A percentile compares a stretch with the other conserved stretches of the same genome.
phyloP scores from a whole-genome alignment of 495 filamentous ascomycete species.

The Penicillium crystallinum region DNA sequence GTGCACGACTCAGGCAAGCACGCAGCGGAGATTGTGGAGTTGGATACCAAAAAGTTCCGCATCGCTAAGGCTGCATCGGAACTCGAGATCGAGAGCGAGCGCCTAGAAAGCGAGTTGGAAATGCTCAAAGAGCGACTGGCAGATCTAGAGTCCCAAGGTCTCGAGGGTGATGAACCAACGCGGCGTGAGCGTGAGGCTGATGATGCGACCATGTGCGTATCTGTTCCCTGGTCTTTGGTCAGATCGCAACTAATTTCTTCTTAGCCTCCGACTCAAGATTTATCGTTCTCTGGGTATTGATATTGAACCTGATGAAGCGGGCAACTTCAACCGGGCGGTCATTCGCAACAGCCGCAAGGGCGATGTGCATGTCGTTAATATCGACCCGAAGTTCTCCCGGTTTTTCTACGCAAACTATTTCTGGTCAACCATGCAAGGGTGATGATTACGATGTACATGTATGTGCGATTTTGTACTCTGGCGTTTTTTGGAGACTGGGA shows the following conservation, averaged over 20 bases:
- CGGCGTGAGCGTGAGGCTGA: conserved; percentile 57
- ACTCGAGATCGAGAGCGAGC: conserved; percentile 85
- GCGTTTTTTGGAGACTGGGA: conserved; percentile 17
- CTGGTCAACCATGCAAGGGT: conserved; percentile 74
- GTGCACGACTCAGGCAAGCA: conserved; percentile 70
- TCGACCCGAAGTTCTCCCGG: conserved; percentile 84
- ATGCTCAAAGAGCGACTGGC: conserved; percentile 69
- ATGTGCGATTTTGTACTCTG: conserved; percentile 1
- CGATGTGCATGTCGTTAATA: conserved; percentile 90
- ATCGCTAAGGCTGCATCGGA: conserved; percentile 84
- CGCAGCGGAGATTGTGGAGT: conserved; percentile 71
- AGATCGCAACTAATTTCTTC: conserved; percentile 8
- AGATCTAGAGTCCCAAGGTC: conserved; percentile 76
- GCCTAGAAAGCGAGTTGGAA: conserved; percentile 74
- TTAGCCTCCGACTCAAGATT: conserved; percentile 77
- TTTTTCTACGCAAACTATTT: conserved; percentile 96
- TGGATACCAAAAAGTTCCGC: conserved; percentile 92
- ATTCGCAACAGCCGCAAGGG: conserved; percentile 82
- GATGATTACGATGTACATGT: conserved; percentile 1
- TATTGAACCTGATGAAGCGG: conserved; percentile 72
- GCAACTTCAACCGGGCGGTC: conserved; percentile 79
- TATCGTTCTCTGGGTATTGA: conserved; percentile 90
- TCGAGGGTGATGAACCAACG: conserved; percentile 53
- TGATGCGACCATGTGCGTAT: conserved; percentile 49
- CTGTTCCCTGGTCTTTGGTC: not conserved